Conservation (phyloP, 2,329 filamentous ascomycete genomes). For the Fusarium lateritium region DNA sequence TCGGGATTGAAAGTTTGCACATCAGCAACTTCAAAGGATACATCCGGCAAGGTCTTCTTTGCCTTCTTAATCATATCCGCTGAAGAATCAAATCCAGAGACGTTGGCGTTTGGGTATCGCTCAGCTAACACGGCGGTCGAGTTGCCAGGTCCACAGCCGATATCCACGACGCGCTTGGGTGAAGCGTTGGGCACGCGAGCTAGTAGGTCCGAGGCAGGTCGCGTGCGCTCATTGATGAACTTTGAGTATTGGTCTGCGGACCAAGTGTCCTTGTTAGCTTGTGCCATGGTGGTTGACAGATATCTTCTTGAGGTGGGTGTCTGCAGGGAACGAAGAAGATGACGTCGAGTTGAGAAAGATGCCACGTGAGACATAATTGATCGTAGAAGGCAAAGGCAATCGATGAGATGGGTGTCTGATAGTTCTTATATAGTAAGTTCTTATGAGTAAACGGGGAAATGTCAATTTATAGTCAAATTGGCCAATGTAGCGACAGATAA, state of each 20-base stretch:
- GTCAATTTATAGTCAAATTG: conserved; percentile 9
- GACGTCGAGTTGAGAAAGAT: conserved; percentile 16
- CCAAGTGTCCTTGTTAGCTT: conserved; percentile 56
- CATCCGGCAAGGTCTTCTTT: conserved; percentile 54
- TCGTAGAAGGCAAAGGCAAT: neutral
- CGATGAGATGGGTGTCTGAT: neutral
- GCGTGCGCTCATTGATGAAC: conserved; percentile 67
- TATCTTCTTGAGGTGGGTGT: conserved; percentile 1
- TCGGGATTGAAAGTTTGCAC: conserved; percentile 58
- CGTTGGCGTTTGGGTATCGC: conserved; percentile 62
- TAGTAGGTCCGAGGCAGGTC: conserved; percentile 67
- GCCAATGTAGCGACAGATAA: neutral
- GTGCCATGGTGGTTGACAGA: conserved; percentile 20
- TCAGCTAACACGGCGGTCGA: conserved; percentile 65
- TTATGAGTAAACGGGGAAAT: neutral
- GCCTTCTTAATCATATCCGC: conserved; percentile 70
- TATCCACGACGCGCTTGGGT: conserved; percentile 65
- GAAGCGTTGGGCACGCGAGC: conserved; percentile 59
- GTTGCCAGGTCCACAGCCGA: conserved; percentile 74
- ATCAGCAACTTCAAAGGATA: conserved; percentile 64
- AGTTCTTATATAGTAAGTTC: neutral
- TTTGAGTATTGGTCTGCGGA: conserved; percentile 71
- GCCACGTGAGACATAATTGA: conserved; percentile 10
- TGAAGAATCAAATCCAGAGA: conserved; percentile 69
- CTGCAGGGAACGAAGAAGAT: conserved; percentile 17